Base-by-base conservation (phyloP, 2,329 filamentous ascomycete species). In the Claviceps capensis region DNA sequence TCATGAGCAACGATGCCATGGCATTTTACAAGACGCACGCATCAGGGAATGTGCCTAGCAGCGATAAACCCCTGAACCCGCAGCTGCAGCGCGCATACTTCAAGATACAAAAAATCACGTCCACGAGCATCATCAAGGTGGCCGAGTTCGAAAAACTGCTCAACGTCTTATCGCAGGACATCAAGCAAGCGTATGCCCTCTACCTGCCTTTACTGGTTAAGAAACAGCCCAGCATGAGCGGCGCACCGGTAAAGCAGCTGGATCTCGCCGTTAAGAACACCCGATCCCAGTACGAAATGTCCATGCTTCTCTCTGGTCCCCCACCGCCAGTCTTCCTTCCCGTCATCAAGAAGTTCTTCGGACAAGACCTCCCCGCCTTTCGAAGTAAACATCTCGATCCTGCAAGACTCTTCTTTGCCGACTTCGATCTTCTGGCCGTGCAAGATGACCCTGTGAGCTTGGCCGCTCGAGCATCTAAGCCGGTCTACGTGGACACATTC, bases 361-460 rank as follows among this genome's bases (percentile, higher is more conserved):
- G 73, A 36, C 70, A 72, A 30, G 77, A 81, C 46, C 67, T 88
- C 30, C 72, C 71, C 0, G 71, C 73, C 19, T 75, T 90, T 51
- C 73, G 77, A 30, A 30, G 26, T 42, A 70, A 71, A 5, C 72
- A 77, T 51, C 74, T 82, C 11, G 81, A 93, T 57, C 75, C 80
- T 30, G 77, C 82, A 9, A 76, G 76, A 54, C 72, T 95, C 48
- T 86, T 86, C 67, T 85, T 88, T 66, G 78, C 79, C 48, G 80
- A 93, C 62, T 87, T 82, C 52, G 74, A 73, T 48, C 77, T 86
- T 63, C 72, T 93, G 11, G 84, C 85, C 5, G 71, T 88, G 14
- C 74, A 77, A 9, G 76, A 82, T 50, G 79, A 82, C 54, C 66
- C 67, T 14, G 69, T 70, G 17, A 77, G 75, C 4, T 62, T 78